A percentile compares a stretch with the other conserved stretches of the same genome.
phyloP scores from a whole-genome alignment of 805 yeast species.

The Yamadazyma endophytica region DNA sequence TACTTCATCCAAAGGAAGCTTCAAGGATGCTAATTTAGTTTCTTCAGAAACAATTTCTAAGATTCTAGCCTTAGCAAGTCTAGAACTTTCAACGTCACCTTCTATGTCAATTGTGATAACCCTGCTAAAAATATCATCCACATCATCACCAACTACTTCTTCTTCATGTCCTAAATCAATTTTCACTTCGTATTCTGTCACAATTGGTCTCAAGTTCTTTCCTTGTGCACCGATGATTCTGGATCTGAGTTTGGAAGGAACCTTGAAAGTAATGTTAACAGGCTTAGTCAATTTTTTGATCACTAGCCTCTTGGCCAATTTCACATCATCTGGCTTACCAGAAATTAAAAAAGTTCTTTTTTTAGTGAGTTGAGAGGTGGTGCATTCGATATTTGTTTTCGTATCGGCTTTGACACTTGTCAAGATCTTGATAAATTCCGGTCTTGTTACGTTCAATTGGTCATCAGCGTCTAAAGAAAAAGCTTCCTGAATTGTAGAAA shows the following conservation, averaged over 20 bases:
- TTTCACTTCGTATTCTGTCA: constrained; percentile 60
- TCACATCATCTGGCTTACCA: constrained; percentile 67
- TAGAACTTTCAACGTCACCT: constrained; percentile 84
- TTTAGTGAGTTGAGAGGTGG: constrained; percentile 68
- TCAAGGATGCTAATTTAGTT: constrained; percentile 54
- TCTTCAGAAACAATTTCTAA: constrained; percentile 70
- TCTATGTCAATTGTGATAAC: constrained; percentile 61
- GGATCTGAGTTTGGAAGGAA: constrained; percentile 76
- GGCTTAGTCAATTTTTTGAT: constrained; percentile 77
- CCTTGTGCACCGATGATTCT: constrained; percentile 88
- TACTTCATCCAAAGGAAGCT: constrained; percentile 40
- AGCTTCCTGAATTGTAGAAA: constrained; percentile 70
- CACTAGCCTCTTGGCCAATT: constrained; percentile 69
- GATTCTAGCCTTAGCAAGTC: constrained; percentile 66
- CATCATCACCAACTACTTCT: constrained; percentile 23
- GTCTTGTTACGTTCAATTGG: constrained; percentile 57
- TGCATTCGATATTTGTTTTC: constrained; percentile 73
- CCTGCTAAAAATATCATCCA: constrained; percentile 56
- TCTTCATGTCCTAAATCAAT: constrained; percentile 57
- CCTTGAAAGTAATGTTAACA: constrained; percentile 50
- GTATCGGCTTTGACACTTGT: constrained; percentile 56
- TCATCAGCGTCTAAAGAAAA: constrained; percentile 69
- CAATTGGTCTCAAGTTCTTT: constrained; percentile 71
- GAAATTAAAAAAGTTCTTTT: constrained; percentile 79
- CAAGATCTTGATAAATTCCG: constrained; percentile 67